Evolutionary conservation across 2,329 filamentous ascomycete species (phyloP).

Genomic region (Coleophoma crateriformis): DNA sequence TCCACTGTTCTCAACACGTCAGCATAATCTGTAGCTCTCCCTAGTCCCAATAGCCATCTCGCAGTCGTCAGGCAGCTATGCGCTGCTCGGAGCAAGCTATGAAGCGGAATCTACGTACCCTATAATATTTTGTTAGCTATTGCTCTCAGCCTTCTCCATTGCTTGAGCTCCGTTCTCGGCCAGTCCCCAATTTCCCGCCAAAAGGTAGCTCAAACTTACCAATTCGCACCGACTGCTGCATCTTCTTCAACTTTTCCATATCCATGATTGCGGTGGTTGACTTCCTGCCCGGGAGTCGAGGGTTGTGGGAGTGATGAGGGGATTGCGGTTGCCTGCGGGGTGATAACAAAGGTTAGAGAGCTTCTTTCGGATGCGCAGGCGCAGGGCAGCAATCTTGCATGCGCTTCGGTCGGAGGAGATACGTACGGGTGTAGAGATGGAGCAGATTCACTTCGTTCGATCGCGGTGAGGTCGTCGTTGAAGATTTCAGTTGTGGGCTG

Average conservation of each 20-base stretch:
- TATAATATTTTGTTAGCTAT: constrained; percentile 11
- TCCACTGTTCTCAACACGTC: constrained; percentile 49
- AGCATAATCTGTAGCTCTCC: constrained; percentile 12
- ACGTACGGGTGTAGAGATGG: not conserved
- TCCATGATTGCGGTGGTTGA: constrained; percentile 47
- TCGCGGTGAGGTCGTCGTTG: constrained; percentile 1
- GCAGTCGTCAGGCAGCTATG: too few species aligned
- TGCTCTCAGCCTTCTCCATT: not conserved
- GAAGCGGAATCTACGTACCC: constrained; percentile 14
- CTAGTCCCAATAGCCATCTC: not conserved
- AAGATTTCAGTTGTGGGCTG: constrained; percentile 1
- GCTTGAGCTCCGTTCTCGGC: not conserved
- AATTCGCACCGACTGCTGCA: constrained; percentile 57
- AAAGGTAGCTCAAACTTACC: constrained; percentile 15
- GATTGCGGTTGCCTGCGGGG: constrained; percentile 7
- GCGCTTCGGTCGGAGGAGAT: too few species aligned
- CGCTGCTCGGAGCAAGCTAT: too few species aligned
- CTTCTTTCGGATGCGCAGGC: not conserved
- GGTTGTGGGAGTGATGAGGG: constrained; percentile 5
- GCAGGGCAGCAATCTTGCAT: not conserved
- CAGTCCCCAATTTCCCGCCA: not conserved
- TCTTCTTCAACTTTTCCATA: constrained; percentile 60
- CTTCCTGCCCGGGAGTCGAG: constrained; percentile 18
- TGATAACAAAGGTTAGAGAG: constrained; percentile 1
- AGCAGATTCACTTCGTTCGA: not conserved